These are phyloP conservation scores for Clavariopsis aquatica DNA, from an alignment of 495 filamentous ascomycete genomes.

Conservation along the genomic window DNA sequence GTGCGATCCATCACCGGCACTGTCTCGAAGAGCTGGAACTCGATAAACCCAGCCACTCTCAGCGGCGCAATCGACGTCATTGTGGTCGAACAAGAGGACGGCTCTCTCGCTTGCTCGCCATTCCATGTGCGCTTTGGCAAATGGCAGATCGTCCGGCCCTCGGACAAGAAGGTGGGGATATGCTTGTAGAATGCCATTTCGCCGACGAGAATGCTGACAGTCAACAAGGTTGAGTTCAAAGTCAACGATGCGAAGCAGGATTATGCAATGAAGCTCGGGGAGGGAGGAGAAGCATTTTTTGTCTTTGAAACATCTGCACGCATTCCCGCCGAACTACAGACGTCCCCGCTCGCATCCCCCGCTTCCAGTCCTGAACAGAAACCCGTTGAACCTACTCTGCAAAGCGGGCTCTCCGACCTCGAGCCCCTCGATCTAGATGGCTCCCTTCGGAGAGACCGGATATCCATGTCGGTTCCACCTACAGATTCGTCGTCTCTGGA, in stretches of 20 bases:
- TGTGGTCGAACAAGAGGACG: constrained; percentile 96
- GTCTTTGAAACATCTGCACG: constrained; percentile 91
- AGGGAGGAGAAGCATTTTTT: constrained; percentile 97
- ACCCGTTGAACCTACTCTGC: constrained; percentile 55
- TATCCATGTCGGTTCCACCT: constrained; percentile 26
- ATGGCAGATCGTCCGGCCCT: constrained; percentile 91
- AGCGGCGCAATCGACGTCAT: constrained; percentile 99
- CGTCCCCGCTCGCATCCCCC: constrained; percentile 88
- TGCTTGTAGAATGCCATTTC: no score
- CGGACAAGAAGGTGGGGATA: constrained; percentile 82
- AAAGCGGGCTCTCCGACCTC: constrained; percentile 69
- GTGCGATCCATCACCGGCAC: constrained; percentile 93
- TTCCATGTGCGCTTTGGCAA: constrained; percentile 99
- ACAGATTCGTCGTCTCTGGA: constrained; percentile 50
- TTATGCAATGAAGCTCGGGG: constrained; percentile 97
- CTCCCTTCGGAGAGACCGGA: constrained; percentile 31
- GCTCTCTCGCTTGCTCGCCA: constrained; percentile 83
- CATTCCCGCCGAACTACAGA: constrained; percentile 88
- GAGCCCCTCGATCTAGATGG: constrained; percentile 76
- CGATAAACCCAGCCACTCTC: constrained; percentile 95
- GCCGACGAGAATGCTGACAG: no score
- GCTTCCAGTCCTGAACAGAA: constrained; percentile 71
- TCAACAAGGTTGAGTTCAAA: constrained; percentile 74
- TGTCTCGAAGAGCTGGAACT: constrained; percentile 98
- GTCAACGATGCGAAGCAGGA: constrained; percentile 91